phyloP scores from a whole-genome alignment of 345 rosid species.

The Streptanthus diversifolius region DNA sequence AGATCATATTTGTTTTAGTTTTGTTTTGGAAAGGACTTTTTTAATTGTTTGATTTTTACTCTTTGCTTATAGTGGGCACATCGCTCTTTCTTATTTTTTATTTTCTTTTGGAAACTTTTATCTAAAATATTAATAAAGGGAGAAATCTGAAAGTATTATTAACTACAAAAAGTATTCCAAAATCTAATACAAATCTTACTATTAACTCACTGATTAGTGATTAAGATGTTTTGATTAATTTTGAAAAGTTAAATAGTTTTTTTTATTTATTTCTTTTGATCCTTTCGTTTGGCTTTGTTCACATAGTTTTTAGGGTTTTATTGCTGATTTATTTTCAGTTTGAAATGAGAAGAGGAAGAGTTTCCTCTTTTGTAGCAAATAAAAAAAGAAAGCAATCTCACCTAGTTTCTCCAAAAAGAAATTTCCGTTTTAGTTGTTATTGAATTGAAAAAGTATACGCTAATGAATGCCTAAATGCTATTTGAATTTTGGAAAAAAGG shows the following conservation, averaged over 20 bases:
- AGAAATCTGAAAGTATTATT: not conserved
- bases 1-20: not conserved
- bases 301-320: not conserved
- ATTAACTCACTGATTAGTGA: not conserved
- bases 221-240: not conserved
- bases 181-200: not conserved
- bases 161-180: not conserved
- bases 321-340: not conserved
- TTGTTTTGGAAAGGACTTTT: not conserved
- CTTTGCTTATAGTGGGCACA: not conserved
- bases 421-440: not conserved
- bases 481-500: not conserved
- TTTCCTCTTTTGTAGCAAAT: not conserved
- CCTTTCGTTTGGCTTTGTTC: constrained; percentile 13
- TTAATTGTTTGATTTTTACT: not conserved
- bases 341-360: not conserved
- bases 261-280: not conserved
- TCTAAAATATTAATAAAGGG: not conserved
- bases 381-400: not conserved
- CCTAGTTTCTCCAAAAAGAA: not conserved
- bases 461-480: not conserved
- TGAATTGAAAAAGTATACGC: not conserved
- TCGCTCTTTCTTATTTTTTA: not conserved
- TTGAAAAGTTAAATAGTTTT: not conserved
- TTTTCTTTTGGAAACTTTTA: not conserved